Evolutionary conservation across 768 basidiomycete genomes (phyloP), one percentile per base, ranked within the genome.

Genomic region (Suillus hirtellus): DNA sequence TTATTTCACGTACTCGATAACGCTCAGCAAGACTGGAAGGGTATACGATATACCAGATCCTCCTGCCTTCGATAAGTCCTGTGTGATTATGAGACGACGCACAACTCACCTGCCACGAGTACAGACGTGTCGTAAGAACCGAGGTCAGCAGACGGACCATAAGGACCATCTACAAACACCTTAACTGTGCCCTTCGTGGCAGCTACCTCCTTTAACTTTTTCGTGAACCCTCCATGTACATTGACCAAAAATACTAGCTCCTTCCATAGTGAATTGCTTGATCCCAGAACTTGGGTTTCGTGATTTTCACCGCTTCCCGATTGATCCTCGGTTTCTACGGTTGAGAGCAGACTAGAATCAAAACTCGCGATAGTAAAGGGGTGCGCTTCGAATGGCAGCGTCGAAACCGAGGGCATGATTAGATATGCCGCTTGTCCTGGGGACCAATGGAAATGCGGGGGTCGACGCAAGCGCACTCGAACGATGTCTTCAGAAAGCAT

Each of bases 141-240:
- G 56, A 86, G 66, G 43, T 76, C 69, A 0, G 81, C 81, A 0
- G 80, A 76, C 1, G 70, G 66, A 5, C 86, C 81, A 63, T 87
- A 88, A 9, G 87, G 86, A 4, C 86, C 87, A 43, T 89, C 89
- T 1, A 90, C 66, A 43, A 85, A 78, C 11, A 84, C 80, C 37
- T 78, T 78, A 43, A 84, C 73, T 15, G 70, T 70, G 47, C 69
- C 66, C 3, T 73, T 72, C 31, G 60, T 69, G 15, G 60, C 63
- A 3, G 77, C 80, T 2, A 61, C 72, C 3, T 79, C 68, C 49
- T 73, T 69, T n/a, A 88, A 72, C 0, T 80, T 77, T 67, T 77
- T 79, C 4, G 89, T 90, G 70, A 89, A 85, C 0, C 89, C 89
- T 19, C 78, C 73, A 44, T 82, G 77, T 17, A 85, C 85, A n/a